Evolutionary conservation across 2,329 filamentous ascomycete species (phyloP), one percentile per base, ranked within the genome.

Genomic region (Fonsecaea monophora): DNA sequence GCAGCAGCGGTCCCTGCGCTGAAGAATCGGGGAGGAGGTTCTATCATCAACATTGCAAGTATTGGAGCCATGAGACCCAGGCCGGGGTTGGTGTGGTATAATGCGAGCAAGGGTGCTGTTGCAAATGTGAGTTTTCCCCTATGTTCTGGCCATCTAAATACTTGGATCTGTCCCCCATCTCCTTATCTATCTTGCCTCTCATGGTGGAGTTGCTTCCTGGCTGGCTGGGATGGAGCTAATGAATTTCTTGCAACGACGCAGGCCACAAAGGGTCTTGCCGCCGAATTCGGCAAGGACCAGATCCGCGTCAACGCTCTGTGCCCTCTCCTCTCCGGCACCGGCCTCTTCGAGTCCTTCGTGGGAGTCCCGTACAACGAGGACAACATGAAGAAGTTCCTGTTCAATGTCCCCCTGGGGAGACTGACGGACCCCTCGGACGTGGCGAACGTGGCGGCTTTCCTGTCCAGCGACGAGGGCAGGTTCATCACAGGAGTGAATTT

Each of bases 391-490:
- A 79, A 80, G 59, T 82, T 82, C 57, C 73, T 82, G 21, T 70
- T 68, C 68, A 81, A 80, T 68, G 81, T 82, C 45, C 81, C 80
- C 1, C 67, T 83, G 48, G 81, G 81, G 4, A 75, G 81, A 21
- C 70, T 81, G 61, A 80, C 79, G 13, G 78, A 81, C 32, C 75
- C 77, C 2, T 80, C 82, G 5, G 91, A 93, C 75, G 84, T 93
- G 37, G 90, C 88, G 1, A 91, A 91, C 73, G 88, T 89, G 35
- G 88, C 86, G 68, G 82, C 89, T 18, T 93, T 89, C 74, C 76
- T 94, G 53, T 89, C 56, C 32, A 71, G 68, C 60, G 88, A 92
- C 37, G 90, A 92, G 74, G 88, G 87, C 0, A 83, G 81, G 4
- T 92, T 92, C 73, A 85, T 93, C 68, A 92, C 72, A 1, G 72